These are phyloP conservation scores for Talaromyces pinophilus DNA, from an alignment of 2,329 filamentous ascomycete species.

Conservation along the genomic window DNA sequence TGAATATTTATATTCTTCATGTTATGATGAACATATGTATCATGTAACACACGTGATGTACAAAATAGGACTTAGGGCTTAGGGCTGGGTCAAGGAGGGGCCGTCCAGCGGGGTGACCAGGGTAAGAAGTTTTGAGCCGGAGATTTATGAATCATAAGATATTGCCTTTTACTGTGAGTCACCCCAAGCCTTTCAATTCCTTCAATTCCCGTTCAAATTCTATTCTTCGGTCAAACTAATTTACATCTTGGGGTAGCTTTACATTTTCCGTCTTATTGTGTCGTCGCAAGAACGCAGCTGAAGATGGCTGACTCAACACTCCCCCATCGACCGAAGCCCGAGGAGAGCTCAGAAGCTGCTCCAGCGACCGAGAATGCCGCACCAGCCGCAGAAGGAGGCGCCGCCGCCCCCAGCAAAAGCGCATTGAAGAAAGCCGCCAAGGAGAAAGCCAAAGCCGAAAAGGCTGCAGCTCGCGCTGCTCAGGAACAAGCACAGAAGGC, in stretches of 20 bases:
- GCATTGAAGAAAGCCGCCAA: conserved; percentile 85
- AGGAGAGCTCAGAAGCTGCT: conserved; percentile 33
- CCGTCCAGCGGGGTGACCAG: conserved; percentile 17
- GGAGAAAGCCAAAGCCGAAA: conserved; percentile 83
- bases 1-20: neutral
- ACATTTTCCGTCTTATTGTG: neutral
- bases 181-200: neutral
- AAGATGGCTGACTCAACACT: conserved; percentile 44
- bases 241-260: neutral
- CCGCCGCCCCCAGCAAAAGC: conserved; percentile 68
- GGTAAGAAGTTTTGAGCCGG: conserved; percentile 20
- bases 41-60: conserved; percentile 16
- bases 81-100: conserved; percentile 25
- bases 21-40: neutral
- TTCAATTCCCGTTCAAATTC: no score
- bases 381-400: conserved; percentile 40
- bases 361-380: conserved; percentile 18
- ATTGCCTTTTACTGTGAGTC: conserved; percentile 8
- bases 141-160: conserved; percentile 18
- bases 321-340: conserved; percentile 43
- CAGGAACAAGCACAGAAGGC: conserved; percentile 71
- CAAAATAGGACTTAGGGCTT: conserved; percentile 21
- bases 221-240: neutral
- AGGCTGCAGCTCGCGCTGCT: conserved; percentile 70
- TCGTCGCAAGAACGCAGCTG: neutral